Percentiles rank a stretch among this genome's conserved stretches.
Conservation (phyloP, 805 yeast species). For the Myxozyma lipomycoides region DNA sequence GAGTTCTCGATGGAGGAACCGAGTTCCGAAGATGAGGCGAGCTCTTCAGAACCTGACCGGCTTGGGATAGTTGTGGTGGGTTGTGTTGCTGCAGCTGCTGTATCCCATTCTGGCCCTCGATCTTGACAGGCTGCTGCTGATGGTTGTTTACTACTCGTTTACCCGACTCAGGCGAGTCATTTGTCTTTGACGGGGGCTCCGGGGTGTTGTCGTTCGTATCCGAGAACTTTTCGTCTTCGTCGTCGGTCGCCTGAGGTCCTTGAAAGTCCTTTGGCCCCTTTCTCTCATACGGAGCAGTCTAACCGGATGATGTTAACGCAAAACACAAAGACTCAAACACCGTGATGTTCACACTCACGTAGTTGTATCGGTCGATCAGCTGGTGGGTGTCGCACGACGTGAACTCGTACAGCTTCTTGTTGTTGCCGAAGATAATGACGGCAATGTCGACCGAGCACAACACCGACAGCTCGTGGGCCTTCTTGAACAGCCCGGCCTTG, state of each 20-base stretch:
- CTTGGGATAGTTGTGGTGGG: not conserved
- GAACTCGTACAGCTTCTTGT: conserved; percentile 74
- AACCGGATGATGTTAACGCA: not conserved
- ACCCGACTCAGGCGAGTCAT: no score
- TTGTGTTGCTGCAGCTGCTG: conserved; percentile 6
- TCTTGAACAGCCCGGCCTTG: conserved; percentile 83
- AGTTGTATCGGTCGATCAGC: conserved; percentile 44
- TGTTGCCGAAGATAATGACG: conserved; percentile 78
- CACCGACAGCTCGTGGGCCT: conserved; percentile 81
- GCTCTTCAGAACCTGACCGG: no score
- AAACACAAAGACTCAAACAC: conserved; percentile 1
- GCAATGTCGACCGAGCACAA: conserved; percentile 91
- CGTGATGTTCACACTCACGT: conserved; percentile 10
- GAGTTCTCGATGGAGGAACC: conserved; percentile 4
- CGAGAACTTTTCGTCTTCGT: conserved; percentile 2
- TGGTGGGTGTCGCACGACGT: conserved; percentile 63
- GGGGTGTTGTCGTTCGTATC: not conserved
- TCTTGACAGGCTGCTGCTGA: no score
- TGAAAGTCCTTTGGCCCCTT: conserved; percentile 29
- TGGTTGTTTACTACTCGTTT: no score
- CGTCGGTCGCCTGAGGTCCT: conserved; percentile 42
- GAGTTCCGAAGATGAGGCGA: conserved; percentile 8
- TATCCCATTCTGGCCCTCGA: not conserved
- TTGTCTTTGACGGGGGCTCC: no score
- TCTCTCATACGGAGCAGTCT: conserved; percentile 19